Percentiles rank a stretch among this genome's conserved stretches.
phyloP scores from a whole-genome alignment of 108 stramenopile genomes.

The Nannochloropsis granulata region DNA sequence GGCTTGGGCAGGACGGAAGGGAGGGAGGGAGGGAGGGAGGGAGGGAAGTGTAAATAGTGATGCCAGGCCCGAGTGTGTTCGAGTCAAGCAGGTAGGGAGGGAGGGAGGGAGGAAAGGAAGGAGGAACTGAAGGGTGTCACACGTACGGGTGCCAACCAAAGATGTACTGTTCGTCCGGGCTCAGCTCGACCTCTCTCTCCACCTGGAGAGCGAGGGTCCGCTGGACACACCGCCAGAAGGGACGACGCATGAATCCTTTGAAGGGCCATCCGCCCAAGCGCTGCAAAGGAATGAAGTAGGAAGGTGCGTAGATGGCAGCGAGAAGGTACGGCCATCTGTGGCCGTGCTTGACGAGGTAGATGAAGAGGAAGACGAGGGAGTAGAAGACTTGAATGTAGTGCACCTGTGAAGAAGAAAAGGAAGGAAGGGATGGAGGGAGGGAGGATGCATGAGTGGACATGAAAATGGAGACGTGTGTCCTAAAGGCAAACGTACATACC shows the following conservation, averaged over 20 bases:
- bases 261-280: background rate
- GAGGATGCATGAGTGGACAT: background rate
- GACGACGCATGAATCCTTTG: background rate
- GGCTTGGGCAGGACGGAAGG: background rate
- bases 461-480: background rate
- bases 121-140: background rate
- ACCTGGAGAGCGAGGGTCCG: background rate
- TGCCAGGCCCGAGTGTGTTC: too few relatives aligned
- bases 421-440: background rate
- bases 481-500: background rate
- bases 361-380: background rate
- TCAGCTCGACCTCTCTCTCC: background rate
- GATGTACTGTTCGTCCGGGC: background rate
- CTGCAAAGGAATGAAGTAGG: background rate
- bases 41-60: too few relatives aligned
- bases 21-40: too few relatives aligned
- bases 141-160: background rate
- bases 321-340: background rate
- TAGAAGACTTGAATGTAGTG: background rate
- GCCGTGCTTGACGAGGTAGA: background rate
- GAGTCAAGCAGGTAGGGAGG: too few relatives aligned
- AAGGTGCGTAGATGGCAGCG: background rate
- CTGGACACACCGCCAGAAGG: background rate
- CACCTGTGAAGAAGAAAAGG: background rate
- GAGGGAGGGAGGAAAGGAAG: too few relatives aligned